Evolutionary conservation across 306 rosid genomes (phyloP).

Genomic region (Fragaria vesca): DNA sequence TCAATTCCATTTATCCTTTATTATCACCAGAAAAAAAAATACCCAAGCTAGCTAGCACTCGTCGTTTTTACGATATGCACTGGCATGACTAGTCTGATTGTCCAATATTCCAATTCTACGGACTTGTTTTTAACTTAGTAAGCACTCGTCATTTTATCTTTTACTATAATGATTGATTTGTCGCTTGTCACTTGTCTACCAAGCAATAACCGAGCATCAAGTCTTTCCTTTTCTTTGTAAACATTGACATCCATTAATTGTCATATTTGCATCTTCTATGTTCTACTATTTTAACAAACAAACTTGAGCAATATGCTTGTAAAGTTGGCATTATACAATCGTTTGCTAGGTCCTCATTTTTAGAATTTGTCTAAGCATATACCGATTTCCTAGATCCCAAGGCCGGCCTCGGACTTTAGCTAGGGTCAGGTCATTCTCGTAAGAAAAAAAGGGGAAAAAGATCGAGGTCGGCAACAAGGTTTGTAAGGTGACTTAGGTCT

Average conservation of each 20-base stretch:
- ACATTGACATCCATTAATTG: neutral
- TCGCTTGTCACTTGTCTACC: neutral
- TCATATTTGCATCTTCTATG: neutral
- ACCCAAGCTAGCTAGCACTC: neutral
- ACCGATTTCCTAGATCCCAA: neutral
- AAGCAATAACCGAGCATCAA: neutral
- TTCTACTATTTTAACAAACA: neutral
- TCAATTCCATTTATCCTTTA: neutral
- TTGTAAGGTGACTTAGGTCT: no score
- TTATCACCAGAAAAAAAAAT: neutral
- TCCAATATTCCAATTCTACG: neutral
- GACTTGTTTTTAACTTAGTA: neutral
- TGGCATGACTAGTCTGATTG: neutral
- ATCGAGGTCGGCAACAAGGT: no score
- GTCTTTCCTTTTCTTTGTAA: neutral
- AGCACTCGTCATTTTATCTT: neutral
- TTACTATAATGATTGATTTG: neutral
- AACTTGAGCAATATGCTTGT: neutral
- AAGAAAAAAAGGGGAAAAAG: no score
- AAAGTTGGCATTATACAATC: neutral
- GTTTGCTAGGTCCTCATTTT: neutral
- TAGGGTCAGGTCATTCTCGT: no score
- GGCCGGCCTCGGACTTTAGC: neutral
- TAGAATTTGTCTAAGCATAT: neutral
- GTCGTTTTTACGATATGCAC: neutral